These are phyloP conservation scores for Parathielavia appendiculata DNA, from an alignment of 495 filamentous ascomycete species.

Conservation along the genomic window DNA sequence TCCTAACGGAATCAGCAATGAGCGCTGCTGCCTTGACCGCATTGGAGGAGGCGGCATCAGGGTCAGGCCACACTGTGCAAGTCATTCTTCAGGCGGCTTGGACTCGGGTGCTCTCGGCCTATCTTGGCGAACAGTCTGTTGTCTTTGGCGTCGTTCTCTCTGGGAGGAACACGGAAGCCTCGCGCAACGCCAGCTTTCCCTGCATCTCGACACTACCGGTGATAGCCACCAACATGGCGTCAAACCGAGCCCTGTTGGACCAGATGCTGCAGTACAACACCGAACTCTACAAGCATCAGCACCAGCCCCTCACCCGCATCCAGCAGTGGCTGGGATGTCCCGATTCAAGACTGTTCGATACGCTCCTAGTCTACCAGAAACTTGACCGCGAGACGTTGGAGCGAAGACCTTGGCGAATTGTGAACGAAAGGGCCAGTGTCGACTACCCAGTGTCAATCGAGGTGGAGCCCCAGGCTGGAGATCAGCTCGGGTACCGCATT, in stretches of 20 bases:
- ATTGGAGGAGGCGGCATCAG: conserved; percentile 50
- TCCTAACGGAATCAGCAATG: conserved; percentile 37
- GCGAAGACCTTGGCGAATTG: conserved; percentile 23
- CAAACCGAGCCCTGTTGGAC: conserved; percentile 51
- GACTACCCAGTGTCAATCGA: conserved; percentile 70
- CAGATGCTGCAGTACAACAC: conserved; percentile 59
- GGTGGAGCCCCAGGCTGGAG: conserved; percentile 48
- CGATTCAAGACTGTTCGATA: conserved; percentile 64
- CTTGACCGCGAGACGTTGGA: conserved; percentile 6
- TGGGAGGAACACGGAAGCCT: conserved; percentile 54
- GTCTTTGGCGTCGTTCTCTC: conserved; percentile 72
- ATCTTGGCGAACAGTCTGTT: conserved; percentile 62
- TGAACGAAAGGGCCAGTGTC: conserved; percentile 38
- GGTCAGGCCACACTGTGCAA: conserved; percentile 60
- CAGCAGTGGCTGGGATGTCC: conserved; percentile 59
- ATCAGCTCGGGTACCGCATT: conserved; percentile 51
- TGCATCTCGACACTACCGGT: conserved; percentile 71
- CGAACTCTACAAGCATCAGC: conserved; percentile 59
- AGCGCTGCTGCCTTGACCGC: conserved; percentile 35
- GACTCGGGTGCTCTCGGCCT: conserved; percentile 62
- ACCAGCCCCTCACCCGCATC: conserved; percentile 59
- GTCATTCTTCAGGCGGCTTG: conserved; percentile 69
- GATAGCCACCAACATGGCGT: conserved; percentile 42
- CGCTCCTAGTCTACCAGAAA: conserved; percentile 75
- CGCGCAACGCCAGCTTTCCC: conserved; percentile 57